Conservation (phyloP, 768 basidiomycete species). For the Boletus rubescentipes region DNA sequence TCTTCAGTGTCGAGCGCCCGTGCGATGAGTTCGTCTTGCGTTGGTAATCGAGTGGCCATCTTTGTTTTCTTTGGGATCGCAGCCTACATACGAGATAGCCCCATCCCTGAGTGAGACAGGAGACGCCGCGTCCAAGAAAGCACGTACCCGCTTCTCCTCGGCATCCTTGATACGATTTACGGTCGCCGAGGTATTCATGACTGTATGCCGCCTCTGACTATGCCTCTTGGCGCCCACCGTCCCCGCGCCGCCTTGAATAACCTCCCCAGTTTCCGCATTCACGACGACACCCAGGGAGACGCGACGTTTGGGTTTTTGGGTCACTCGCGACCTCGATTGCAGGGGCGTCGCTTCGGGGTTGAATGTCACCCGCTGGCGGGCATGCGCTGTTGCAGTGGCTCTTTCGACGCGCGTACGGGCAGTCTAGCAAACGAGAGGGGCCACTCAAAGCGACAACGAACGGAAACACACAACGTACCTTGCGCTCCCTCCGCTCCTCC, state of each 20-base stretch:
- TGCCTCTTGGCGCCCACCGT: conserved; percentile 39
- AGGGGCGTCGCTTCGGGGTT: conserved; percentile 48
- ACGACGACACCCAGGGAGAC: conserved; percentile 56
- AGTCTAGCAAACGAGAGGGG: conserved; percentile 38
- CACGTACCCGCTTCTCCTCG: conserved; percentile 57
- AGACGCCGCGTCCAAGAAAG: not conserved
- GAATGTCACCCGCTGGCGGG: conserved; percentile 65
- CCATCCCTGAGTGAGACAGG: not conserved
- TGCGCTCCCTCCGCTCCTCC: conserved; percentile 53
- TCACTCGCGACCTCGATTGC: conserved; percentile 24
- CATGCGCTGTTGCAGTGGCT: conserved; percentile 65
- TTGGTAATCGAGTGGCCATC: conserved; percentile 48
- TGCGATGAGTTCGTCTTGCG: conserved; percentile 83
- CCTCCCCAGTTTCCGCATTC: conserved; percentile 62
- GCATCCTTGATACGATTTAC: conserved; percentile 63
- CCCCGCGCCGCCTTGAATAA: conserved; percentile 37
- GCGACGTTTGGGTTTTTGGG: conserved; percentile 39
- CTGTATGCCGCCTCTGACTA: conserved; percentile 65
- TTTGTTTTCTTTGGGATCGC: conserved; percentile 62
- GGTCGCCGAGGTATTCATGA: conserved; percentile 70
- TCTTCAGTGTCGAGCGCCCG: conserved; percentile 86
- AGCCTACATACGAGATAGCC: conserved; percentile 38
- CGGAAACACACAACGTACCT: conserved; percentile 7
- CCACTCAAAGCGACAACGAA: not conserved
- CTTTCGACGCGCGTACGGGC: conserved; percentile 58